Evolutionary conservation across 257 asterid species (phyloP), one percentile per base, ranked within the genome.

Genomic region (Solanum pennellii): DNA sequence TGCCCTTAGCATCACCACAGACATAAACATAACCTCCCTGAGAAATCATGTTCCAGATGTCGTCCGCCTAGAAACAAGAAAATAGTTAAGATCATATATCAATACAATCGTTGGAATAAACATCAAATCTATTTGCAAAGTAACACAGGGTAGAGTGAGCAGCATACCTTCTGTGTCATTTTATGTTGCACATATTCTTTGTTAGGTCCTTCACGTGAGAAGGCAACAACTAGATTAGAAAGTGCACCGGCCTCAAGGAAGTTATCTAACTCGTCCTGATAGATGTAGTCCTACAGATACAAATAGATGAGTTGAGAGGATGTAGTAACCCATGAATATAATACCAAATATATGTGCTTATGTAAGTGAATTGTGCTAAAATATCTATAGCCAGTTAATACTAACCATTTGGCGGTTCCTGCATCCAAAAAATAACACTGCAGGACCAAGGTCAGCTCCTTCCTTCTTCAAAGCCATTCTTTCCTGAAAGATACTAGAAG

Each of bases 1-100:
- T 97, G 88, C 99, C 99, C 89, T 97, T 97, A 69, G 99, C 99
- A 88, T 97, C 99, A 88, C 99, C 99, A 12, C 99, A 97, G 9
- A 96, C 99, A 41, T 97, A 97, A 0, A 97, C 83, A 20, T 97
- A 93, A 29, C 93, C 99, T 88, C 99, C 99, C 89, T 93, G 93
- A 3, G 98, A 97, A 73, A 97, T 94, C 94, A 95, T 80, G 87
- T 89, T 93, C 99, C 99, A 97, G 75, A 97, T 56, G 59, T 95
- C 95, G 3, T 94, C 89, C 66, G 98, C 99, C 99, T 97, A 80
- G 16, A 69, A 15, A 49, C 47, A 76, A 37, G 31, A 9, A 73
- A 72, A 79, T 59, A 85, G 21, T 66, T 21, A 35, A 12, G 5
- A 5, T 60, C 83, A 65, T 29, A 69, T 52, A 86, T 68, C 37